Percentiles rank a stretch among this genome's conserved stretches.
Evolutionary conservation across 257 asterid species (phyloP).

Genomic region (Asclepias syriaca): DNA sequence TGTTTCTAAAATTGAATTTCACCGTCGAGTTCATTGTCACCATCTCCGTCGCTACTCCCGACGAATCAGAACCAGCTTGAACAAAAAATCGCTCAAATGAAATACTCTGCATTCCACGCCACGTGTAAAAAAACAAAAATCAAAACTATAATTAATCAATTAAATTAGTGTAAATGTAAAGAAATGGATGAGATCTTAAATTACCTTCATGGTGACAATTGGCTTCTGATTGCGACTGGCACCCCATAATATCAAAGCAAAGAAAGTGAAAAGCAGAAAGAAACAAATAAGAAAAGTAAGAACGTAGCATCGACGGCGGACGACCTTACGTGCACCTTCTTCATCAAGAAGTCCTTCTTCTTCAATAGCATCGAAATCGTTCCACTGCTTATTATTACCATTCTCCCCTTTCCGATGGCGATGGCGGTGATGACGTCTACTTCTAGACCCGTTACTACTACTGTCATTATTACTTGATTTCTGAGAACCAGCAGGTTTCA

Average conservation of each 20-base stretch:
- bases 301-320: constrained; percentile 63
- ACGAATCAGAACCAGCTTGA: constrained; percentile 70
- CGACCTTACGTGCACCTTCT: constrained; percentile 37
- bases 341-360: constrained; percentile 87
- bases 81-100: constrained; percentile 52
- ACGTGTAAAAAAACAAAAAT: too few species aligned
- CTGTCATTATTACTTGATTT: constrained; percentile 45
- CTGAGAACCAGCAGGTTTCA: constrained; percentile 80
- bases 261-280: constrained; percentile 58
- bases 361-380: constrained; percentile 85
- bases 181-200: background rate
- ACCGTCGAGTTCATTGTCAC: constrained; percentile 66
- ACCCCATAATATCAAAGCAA: constrained; percentile 84
- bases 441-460: constrained; percentile 41
- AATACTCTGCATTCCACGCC: constrained; percentile 53
- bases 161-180: background rate
- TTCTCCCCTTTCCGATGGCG: constrained; percentile 33
- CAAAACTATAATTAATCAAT: too few species aligned
- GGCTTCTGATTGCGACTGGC: constrained; percentile 93
- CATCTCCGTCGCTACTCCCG: constrained; percentile 85
- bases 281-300: constrained; percentile 65
- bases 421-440: constrained; percentile 32
- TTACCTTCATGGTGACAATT: constrained; percentile 65
- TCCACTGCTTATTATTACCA: constrained; percentile 34
- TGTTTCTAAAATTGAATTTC: constrained; percentile 52